Conservation (phyloP, 2,329 filamentous ascomycete species). For the Emmonsiellopsis sp. region DNA sequence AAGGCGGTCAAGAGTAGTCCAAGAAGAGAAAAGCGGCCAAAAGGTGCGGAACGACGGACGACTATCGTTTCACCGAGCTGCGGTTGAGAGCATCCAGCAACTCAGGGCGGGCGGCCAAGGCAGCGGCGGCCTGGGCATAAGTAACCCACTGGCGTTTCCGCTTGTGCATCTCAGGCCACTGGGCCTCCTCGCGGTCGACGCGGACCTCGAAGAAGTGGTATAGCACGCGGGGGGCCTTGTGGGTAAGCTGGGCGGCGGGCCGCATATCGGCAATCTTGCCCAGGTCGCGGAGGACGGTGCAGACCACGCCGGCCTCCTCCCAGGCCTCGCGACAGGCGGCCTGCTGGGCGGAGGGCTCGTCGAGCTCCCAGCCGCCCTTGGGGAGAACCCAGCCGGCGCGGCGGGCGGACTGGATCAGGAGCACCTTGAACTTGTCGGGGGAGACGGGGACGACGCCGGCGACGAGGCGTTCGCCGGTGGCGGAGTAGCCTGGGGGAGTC, state of each 20-base stretch:
- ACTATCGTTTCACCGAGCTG: constrained; percentile 55
- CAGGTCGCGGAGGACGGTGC: constrained; percentile 74
- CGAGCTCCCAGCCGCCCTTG: constrained; percentile 95
- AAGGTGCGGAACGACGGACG: not conserved
- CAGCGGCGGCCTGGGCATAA: constrained; percentile 69
- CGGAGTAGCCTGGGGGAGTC: constrained; percentile 63
- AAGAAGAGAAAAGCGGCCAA: not conserved
- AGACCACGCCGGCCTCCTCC: constrained; percentile 92
- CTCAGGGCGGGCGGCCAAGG: constrained; percentile 70
- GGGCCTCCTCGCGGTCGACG: constrained; percentile 73
- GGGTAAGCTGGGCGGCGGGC: constrained; percentile 41
- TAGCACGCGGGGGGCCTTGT: constrained; percentile 56
- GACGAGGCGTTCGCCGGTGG: constrained; percentile 86
- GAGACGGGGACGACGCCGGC: constrained; percentile 89
- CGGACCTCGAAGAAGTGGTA: constrained; percentile 63
- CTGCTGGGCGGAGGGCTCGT: constrained; percentile 78
- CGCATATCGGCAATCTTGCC: constrained; percentile 79
- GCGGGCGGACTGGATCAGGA: constrained; percentile 86
- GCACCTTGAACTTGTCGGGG: constrained; percentile 72
- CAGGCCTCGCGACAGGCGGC: constrained; percentile 84
- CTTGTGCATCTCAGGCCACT: constrained; percentile 94
- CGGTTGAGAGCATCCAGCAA: constrained; percentile 76
- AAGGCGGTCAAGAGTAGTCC: constrained; percentile 1
- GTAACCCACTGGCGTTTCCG: constrained; percentile 83
- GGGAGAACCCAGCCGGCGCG: constrained; percentile 93